Conservation (phyloP, 2,329 filamentous ascomycete genomes). For the Arthrobotrys pseudoclavata region DNA sequence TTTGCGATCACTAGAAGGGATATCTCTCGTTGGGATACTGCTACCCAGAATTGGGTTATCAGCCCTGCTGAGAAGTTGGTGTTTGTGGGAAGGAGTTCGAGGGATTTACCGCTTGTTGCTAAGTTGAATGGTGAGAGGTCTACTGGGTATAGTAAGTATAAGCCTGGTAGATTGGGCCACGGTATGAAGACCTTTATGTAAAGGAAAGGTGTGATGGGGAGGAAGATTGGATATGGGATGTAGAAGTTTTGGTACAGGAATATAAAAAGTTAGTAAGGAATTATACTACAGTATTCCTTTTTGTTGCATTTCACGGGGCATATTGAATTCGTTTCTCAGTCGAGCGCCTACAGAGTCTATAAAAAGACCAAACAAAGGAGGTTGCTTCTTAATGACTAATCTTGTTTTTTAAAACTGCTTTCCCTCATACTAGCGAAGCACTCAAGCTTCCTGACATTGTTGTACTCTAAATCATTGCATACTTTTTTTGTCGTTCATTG, state of each 20-base stretch:
- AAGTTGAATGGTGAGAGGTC: conserved; percentile 24
- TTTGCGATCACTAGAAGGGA: conserved; percentile 77
- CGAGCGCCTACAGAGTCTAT: background rate
- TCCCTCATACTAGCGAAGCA: background rate
- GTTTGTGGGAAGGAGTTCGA: conserved; percentile 53
- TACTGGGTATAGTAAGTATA: background rate
- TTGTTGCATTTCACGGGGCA: background rate
- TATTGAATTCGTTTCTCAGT: background rate
- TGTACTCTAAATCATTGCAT: conserved; percentile 1
- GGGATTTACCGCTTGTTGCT: conserved; percentile 47
- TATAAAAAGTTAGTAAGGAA: background rate
- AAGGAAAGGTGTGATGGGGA: background rate
- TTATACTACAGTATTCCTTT: background rate
- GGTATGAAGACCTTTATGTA: conserved; percentile 15
- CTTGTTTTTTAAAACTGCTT: conserved; percentile 8
- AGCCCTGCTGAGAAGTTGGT: conserved; percentile 67
- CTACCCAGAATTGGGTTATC: conserved; percentile 78
- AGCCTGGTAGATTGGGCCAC: background rate
- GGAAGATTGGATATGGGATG: background rate
- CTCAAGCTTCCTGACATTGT: background rate
- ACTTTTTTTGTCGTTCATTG: background rate
- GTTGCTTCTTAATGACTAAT: conserved; percentile 39
- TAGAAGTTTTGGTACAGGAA: background rate
- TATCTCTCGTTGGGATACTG: conserved; percentile 79
- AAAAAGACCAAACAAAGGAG: background rate